A percentile compares a stretch with the other conserved stretches of the same genome.
phyloP scores from a whole-genome alignment of 2,329 filamentous ascomycete species.

The Tolypocladium sp. region DNA sequence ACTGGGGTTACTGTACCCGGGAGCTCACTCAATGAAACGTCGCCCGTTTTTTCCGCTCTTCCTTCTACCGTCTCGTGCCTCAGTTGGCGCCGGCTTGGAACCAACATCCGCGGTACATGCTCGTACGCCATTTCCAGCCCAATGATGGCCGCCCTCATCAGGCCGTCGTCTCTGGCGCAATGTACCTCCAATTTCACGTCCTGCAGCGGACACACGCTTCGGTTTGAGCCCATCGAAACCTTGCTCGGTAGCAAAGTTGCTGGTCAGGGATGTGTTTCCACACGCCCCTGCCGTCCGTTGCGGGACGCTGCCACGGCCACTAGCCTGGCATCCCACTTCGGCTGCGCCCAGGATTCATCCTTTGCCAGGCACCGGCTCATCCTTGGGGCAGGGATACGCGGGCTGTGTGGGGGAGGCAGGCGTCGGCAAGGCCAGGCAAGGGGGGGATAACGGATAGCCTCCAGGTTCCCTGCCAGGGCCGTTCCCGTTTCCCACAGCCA shows the following conservation, averaged over 20 bases:
- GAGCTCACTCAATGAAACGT: neutral
- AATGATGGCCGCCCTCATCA: neutral
- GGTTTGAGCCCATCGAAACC: neutral
- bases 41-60: neutral
- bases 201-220: neutral
- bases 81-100: neutral
- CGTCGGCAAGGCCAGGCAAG: neutral
- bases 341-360: neutral
- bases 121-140: neutral
- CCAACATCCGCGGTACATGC: neutral
- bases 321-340: neutral
- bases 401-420: neutral
- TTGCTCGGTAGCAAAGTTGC: neutral
- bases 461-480: neutral
- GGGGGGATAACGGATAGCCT: neutral
- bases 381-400: neutral
- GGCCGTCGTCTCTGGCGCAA: neutral
- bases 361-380: neutral
- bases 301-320: neutral
- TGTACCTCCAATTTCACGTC: neutral
- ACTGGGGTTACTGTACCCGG: neutral
- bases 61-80: neutral
- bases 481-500: neutral
- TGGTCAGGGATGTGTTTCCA: neutral
- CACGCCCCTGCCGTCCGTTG: neutral